Evolutionary conservation across 1,284 basidiomycete genomes (phyloP).

Genomic region (Hemileia vastatrix): DNA sequence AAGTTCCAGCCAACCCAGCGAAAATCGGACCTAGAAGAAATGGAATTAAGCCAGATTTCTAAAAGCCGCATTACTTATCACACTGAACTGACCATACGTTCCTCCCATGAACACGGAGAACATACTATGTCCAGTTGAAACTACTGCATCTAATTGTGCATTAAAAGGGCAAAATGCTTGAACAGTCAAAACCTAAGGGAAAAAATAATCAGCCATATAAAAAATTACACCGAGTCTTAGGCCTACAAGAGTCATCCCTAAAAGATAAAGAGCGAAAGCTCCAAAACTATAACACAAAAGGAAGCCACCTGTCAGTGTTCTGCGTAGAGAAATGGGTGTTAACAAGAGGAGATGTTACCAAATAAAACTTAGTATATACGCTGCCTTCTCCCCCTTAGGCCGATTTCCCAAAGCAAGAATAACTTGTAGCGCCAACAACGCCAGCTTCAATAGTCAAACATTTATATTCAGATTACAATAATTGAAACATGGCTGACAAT

Average conservation of each 20-base stretch:
- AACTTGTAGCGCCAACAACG: slow-evolving; percentile 49
- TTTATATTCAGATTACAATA: too few species aligned
- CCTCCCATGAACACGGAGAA: slow-evolving; percentile 10
- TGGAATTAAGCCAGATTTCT: too few species aligned
- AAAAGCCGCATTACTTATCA: too few species aligned
- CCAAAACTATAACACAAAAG: slow-evolving; percentile 5
- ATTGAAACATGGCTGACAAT: too few species aligned
- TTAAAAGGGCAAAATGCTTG: slow-evolving; percentile 19
- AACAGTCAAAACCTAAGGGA: slow-evolving; percentile 12
- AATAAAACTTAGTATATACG: slow-evolving; percentile 74
- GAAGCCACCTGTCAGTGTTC: too few species aligned
- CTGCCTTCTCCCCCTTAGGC: slow-evolving; percentile 80
- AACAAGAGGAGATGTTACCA: too few species aligned
- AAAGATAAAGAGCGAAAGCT: slow-evolving; percentile 18
- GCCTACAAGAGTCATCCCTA: slow-evolving; percentile 21
- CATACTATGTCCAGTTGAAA: neutral
- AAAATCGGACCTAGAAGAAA: slow-evolving; percentile 58
- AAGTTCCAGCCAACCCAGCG: slow-evolving; percentile 78
- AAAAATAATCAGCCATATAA: too few species aligned
- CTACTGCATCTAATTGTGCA: slow-evolving; percentile 5
- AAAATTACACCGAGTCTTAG: neutral
- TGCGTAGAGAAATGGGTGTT: neutral
- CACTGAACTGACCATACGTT: slow-evolving; percentile 15
- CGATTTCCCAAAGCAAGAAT: slow-evolving; percentile 81
- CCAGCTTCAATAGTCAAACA: slow-evolving; percentile 3